These are phyloP conservation scores for Solanum bukasovii DNA, from an alignment of 257 asterid genomes.

Conservation along the genomic window DNA sequence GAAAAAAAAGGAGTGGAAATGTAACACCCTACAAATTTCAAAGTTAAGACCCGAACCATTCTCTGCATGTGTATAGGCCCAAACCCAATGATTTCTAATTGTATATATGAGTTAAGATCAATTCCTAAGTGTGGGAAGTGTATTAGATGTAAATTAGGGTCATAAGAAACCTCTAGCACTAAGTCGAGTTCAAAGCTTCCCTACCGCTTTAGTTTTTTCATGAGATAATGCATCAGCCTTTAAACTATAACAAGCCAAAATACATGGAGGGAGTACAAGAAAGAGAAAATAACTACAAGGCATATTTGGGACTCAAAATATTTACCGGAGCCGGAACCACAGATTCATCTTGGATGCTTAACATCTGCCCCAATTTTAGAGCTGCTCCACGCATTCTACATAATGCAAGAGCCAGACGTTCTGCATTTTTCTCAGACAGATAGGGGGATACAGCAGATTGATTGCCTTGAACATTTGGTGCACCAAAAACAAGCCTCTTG, in stretches of 20 bases:
- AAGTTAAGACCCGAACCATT: not conserved
- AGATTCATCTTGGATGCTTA: constrained; percentile 95
- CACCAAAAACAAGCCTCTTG: constrained; percentile 73
- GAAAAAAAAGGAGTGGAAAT: not conserved
- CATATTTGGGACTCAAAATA: not conserved
- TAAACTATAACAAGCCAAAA: not conserved
- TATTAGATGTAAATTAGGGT: not conserved
- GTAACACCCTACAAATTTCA: not conserved
- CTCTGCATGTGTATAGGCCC: not conserved
- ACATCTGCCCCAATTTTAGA: constrained; percentile 92
- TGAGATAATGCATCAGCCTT: not conserved
- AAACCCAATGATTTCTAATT: not conserved
- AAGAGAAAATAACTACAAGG: not conserved
- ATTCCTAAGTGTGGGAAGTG: not conserved
- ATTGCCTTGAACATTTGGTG: constrained; percentile 29
- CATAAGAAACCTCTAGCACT: not conserved
- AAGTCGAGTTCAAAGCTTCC: not conserved
- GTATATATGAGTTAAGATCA: not conserved
- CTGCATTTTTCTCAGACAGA: constrained; percentile 83
- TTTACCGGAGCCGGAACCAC: constrained; percentile 89
- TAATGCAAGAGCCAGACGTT: constrained; percentile 92
- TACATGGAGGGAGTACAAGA: not conserved
- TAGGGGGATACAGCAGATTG: constrained; percentile 53
- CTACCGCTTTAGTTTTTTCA: not conserved
- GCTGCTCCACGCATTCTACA: constrained; percentile 99